A percentile compares a stretch with the other conserved stretches of the same genome.
These are phyloP conservation scores for Aspergillus eucalypticola DNA, from an alignment of 2,329 filamentous ascomycete species.

Conservation along the genomic window DNA sequence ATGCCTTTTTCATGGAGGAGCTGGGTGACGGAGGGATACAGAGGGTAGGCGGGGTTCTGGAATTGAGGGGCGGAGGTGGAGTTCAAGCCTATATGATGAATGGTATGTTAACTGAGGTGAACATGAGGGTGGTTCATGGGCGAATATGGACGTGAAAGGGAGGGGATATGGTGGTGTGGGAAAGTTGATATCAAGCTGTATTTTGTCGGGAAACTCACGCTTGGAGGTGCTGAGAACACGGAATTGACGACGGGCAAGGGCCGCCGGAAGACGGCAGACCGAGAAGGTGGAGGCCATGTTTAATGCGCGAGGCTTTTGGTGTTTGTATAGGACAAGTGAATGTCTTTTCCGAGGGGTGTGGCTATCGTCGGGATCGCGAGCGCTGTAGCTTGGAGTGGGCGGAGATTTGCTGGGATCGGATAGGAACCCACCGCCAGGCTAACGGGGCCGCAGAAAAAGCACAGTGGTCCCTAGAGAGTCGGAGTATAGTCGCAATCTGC, in stretches of 20 bases:
- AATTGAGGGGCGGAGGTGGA: slow-evolving; percentile 36
- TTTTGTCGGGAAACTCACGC: slow-evolving; percentile 34
- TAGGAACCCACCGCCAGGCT: slow-evolving; percentile 30
- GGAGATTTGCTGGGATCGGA: slow-evolving; percentile 22
- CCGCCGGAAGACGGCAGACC: slow-evolving; percentile 34
- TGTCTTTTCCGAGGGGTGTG: slow-evolving; percentile 2
- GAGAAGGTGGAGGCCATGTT: slow-evolving; percentile 39
- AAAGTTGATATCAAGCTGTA: slow-evolving; percentile 2
- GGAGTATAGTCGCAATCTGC: slow-evolving; percentile 8
- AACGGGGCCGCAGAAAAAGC: slow-evolving; percentile 18
- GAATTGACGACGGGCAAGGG: slow-evolving; percentile 39
- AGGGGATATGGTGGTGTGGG: background rate
- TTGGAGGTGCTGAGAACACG: slow-evolving; percentile 30
- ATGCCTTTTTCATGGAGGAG: slow-evolving; percentile 79
- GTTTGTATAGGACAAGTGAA: background rate
- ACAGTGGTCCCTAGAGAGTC: slow-evolving; percentile 15
- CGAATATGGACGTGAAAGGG: background rate
- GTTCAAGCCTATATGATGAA: slow-evolving; percentile 31
- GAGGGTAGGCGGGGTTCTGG: slow-evolving; percentile 50
- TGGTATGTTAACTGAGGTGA: slow-evolving; percentile 11
- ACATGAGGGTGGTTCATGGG: background rate
- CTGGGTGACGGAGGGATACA: slow-evolving; percentile 75
- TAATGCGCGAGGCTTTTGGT: slow-evolving; percentile 5
- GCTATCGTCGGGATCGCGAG: slow-evolving; percentile 1
- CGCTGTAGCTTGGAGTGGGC: slow-evolving; percentile 19